Conservation (phyloP, 208 protist genomes). For the Zelonia costaricensis region DNA sequence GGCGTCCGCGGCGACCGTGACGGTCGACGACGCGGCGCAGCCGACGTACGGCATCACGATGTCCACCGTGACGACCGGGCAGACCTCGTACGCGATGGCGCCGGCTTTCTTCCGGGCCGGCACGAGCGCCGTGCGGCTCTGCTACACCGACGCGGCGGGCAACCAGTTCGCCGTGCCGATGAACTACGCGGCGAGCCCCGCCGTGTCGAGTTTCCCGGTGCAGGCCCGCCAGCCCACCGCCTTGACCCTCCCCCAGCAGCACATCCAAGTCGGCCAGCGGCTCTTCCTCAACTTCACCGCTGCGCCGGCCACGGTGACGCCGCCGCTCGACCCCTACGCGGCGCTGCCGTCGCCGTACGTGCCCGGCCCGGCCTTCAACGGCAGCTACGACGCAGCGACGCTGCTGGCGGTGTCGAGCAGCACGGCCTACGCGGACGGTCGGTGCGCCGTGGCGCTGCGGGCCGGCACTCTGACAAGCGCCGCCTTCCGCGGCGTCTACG, state of each 20-base stretch:
- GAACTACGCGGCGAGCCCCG: constrained; percentile 20
- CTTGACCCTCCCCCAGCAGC: constrained; percentile 20
- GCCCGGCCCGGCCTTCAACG: constrained; percentile 58
- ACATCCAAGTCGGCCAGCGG: constrained; percentile 66
- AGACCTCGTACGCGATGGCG: constrained; percentile 39
- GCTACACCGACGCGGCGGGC: constrained; percentile 77
- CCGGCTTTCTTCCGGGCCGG: constrained; percentile 55
- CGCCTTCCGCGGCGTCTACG: constrained; percentile 45
- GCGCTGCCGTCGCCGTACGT: constrained; percentile 44
- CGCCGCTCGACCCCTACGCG: constrained; percentile 40
- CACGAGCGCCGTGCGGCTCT: constrained; percentile 65
- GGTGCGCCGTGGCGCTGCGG: constrained; percentile 47
- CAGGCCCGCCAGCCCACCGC: constrained; percentile 37
- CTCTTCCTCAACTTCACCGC: constrained; percentile 53
- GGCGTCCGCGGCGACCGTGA: constrained; percentile 39
- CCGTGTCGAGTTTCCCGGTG: constrained; percentile 43
- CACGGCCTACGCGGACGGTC: constrained; percentile 61
- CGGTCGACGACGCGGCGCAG: constrained; percentile 51
- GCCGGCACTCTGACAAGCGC: constrained; percentile 20
- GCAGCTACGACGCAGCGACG: constrained; percentile 69
- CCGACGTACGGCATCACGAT: constrained; percentile 34
- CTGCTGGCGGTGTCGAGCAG: constrained; percentile 31
- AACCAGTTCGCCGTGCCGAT: constrained; percentile 85
- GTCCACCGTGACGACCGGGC: constrained; percentile 14
- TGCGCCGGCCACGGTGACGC: constrained; percentile 21